phyloP scores from a whole-genome alignment of 768 basidiomycete species.

The Pholiota molesta region DNA sequence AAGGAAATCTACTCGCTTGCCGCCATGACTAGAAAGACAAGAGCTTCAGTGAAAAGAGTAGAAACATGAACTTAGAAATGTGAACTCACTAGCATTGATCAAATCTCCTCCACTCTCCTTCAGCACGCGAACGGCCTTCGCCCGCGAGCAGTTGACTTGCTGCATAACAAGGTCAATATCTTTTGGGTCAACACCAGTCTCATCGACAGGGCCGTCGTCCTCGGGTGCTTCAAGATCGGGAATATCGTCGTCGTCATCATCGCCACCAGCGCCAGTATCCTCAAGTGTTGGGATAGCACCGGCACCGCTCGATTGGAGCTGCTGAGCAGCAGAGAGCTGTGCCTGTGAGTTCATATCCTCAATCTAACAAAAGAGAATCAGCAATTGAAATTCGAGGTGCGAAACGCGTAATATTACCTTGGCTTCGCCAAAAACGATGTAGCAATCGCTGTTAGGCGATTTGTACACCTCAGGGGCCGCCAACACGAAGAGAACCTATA shows the following conservation, averaged over 20 bases:
- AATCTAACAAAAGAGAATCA: conserved; percentile 45
- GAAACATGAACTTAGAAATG: not conserved
- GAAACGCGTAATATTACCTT: conserved; percentile 58
- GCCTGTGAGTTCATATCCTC: conserved; percentile 88
- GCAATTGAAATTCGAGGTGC: not conserved
- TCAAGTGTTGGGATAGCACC: conserved; percentile 50
- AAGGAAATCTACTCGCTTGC: conserved; percentile 73
- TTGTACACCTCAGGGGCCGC: conserved; percentile 97
- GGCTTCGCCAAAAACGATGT: conserved; percentile 99
- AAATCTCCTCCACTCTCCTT: conserved; percentile 93
- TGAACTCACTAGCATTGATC: conserved; percentile 91
- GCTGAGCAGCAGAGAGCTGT: conserved; percentile 78
- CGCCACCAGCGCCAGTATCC: conserved; percentile 52
- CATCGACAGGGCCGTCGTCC: conserved; percentile 82
- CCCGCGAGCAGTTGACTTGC: conserved; percentile 86
- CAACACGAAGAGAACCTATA: conserved; percentile 87
- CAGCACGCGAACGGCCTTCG: conserved; percentile 88
- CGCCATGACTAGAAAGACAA: conserved; percentile 72
- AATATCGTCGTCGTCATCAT: conserved; percentile 77
- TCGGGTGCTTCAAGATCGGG: conserved; percentile 84
- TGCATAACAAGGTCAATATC: conserved; percentile 94
- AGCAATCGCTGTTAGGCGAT: conserved; percentile 95
- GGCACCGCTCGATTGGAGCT: conserved; percentile 60
- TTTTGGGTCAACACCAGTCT: conserved; percentile 88
- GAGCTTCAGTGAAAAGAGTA: not conserved